Base-by-base conservation (phyloP, 805 yeast genomes). In the Cyberlindnera euphorbiae region DNA sequence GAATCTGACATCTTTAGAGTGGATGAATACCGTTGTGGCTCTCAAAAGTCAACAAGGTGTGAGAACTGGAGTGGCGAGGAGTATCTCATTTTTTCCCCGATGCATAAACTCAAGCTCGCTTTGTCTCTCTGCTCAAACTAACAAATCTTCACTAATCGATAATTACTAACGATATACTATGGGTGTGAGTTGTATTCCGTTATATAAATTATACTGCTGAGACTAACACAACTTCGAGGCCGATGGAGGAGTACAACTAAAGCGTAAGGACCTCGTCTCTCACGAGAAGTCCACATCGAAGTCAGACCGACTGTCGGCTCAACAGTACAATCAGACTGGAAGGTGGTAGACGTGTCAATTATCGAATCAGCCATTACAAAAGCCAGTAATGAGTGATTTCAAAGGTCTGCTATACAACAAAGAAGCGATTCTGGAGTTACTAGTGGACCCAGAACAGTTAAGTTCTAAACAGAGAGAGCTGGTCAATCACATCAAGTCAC, bases 171-270 rank as follows among this genome's bases (percentile, higher is more conserved):
- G n/a, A n/a, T n/a, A n/a, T n/a, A n/a, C n/a, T n/a, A n/a, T n/a
- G n/a, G n/a, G n/a, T n/a, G n/a, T n/a, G n/a, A n/a, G n/a, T n/a
- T n/a, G n/a, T n/a, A n/a, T n/a, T n/a, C n/a, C n/a, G n/a, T n/a
- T n/a, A n/a, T n/a, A n/a, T n/a, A n/a, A n/a, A n/a, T n/a, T n/a
- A 12, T 36, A 6, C 8, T 24, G 27, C 15, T 17, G 9, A n/a
- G 14, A 34, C 38, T 31, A 28, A 26, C 32, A 24, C 28, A 16
- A 11, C n/a, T n/a, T 17, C 14, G 8, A 66, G 71, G 76, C 75
- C 42, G 90, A 82, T 53, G 90, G 90, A n/a, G 87, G 89, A 3
- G 69, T 84, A 1, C 71, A 81, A 14, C 78, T 80, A 12, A 71
- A 71, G 34, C 63, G 84, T 21, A 66, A 67, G 40, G 83, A 79